Base-by-base conservation (phyloP, 768 basidiomycete genomes). In the Brasilioporus rufonigricans region DNA sequence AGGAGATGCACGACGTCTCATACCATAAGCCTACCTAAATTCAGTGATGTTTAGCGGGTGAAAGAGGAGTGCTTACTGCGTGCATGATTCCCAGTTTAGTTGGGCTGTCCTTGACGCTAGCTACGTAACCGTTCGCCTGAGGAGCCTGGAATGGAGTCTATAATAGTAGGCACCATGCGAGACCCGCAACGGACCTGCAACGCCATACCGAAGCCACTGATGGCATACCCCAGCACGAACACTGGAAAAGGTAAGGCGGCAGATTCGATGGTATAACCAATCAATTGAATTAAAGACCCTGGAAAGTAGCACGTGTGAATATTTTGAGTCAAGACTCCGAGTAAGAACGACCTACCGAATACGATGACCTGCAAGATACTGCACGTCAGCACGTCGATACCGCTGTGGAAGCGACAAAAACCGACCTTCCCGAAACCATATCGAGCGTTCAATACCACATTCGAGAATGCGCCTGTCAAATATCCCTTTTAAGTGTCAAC, bases 51-150 rank as follows among this genome's bases (percentile, higher is more conserved):
- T 21, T 23, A 19, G 40, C 23, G 16, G 5, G 23, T 3, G 2
- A 2, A 39, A 52, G 71, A 76, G 4, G 19, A 24, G 8, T 4
- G 38, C 62, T 5, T 41, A 71, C 68, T n/a, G 75, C 74, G 23
- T 77, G n/a, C n/a, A n/a, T n/a, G n/a, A n/a, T n/a, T n/a, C n/a
- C n/a, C n/a, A n/a, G n/a, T n/a, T n/a, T n/a, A 18, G 66, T 52
- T 38, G 71, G 66, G 41, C 74, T 69, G 18, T 69, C 69, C 4
- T 73, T 73, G 18, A 81, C 57, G 24, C 74, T 69, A 0, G 76
- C 74, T 3, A 76, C 71, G 24, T 77, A 75, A 4, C 76, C 75
- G 52, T 80, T 82, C 11, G 74, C 73, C 60, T 79, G 79, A 16
- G 80, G 75, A 48, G 80, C 76, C 73, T 79, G 14, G 29, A 50